phyloP scores from a whole-genome alignment of 2,329 filamentous ascomycete species.

The Corynespora cassiicola region DNA sequence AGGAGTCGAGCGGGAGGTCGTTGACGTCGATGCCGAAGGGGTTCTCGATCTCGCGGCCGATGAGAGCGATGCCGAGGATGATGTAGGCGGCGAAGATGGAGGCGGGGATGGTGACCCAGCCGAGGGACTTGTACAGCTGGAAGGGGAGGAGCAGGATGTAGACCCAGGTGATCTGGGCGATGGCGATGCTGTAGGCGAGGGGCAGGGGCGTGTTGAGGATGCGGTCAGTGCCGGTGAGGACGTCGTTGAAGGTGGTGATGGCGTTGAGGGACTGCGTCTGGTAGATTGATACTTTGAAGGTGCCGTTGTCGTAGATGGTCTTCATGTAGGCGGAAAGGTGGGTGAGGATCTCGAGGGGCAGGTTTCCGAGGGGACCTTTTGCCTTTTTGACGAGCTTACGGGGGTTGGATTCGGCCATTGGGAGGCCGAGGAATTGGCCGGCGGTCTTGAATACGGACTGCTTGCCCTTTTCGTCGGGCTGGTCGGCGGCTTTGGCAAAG shows the following conservation, averaged over 20 bases:
- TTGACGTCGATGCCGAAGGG: slow-evolving; percentile 86
- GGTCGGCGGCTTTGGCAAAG: slow-evolving; percentile 64
- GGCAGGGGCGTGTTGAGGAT: slow-evolving; percentile 83
- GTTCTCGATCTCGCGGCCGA: slow-evolving; percentile 84
- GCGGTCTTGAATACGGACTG: slow-evolving; percentile 59
- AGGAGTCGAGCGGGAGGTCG: slow-evolving; percentile 69
- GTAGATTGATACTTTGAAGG: slow-evolving; percentile 63
- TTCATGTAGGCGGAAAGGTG: slow-evolving; percentile 74
- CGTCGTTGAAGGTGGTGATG: slow-evolving; percentile 71
- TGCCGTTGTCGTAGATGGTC: slow-evolving; percentile 61
- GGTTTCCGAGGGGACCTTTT: slow-evolving; percentile 75
- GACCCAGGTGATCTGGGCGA: slow-evolving; percentile 84
- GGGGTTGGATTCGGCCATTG: slow-evolving; percentile 78
- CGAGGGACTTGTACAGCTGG: slow-evolving; percentile 70
- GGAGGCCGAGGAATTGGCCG: slow-evolving; percentile 76
- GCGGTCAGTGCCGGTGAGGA: slow-evolving; percentile 74
- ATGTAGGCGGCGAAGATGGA: slow-evolving; percentile 77
- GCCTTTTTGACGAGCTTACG: slow-evolving; percentile 76
- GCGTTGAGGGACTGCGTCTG: slow-evolving; percentile 67
- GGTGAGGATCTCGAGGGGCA: slow-evolving; percentile 79
- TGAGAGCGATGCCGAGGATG: slow-evolving; percentile 77
- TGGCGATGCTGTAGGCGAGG: slow-evolving; percentile 83
- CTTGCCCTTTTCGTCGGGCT: slow-evolving; percentile 38
- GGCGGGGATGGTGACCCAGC: slow-evolving; percentile 79
- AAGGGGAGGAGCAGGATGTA: slow-evolving; percentile 83